Percentiles rank a stretch among this genome's conserved stretches.
phyloP scores from a whole-genome alignment of 768 basidiomycete species.

The Strobilomyces confusus region DNA sequence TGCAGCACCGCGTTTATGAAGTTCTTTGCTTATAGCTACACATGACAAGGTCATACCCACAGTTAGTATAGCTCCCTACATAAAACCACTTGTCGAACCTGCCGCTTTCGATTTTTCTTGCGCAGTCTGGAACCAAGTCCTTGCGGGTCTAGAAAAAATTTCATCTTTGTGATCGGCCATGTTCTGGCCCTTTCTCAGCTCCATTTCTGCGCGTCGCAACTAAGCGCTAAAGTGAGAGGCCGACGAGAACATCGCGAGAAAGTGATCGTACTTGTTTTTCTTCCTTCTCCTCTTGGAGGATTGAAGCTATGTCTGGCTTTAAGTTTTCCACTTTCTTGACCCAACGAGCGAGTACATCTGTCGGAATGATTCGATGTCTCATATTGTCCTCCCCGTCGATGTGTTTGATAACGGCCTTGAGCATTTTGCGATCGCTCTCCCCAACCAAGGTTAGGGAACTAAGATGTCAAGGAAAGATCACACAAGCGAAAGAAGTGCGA shows the following conservation, averaged over 20 bases:
- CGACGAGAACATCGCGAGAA: not conserved
- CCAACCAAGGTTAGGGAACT: slow-evolving; percentile 95
- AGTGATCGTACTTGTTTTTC: slow-evolving; percentile 73
- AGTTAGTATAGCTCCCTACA: slow-evolving; percentile 6
- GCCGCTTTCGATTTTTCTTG: slow-evolving; percentile 79
- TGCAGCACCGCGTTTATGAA: slow-evolving; percentile 59
- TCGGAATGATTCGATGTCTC: slow-evolving; percentile 81
- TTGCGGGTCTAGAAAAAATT: slow-evolving; percentile 88
- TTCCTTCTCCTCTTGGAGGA: slow-evolving; percentile 90
- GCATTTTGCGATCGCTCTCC: slow-evolving; percentile 92
- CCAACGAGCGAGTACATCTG: slow-evolving; percentile 72
- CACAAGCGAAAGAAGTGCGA: slow-evolving; percentile 7
- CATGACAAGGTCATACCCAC: not conserved
- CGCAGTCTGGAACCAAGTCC: slow-evolving; percentile 96
- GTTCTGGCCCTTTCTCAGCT: slow-evolving; percentile 91
- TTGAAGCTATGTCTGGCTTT: slow-evolving; percentile 72
- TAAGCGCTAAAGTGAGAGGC: slow-evolving; percentile 30
- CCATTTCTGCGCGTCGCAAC: slow-evolving; percentile 93
- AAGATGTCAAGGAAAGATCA: slow-evolving; percentile 7
- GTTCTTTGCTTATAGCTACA: slow-evolving; percentile 70
- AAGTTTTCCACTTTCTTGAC: slow-evolving; percentile 61
- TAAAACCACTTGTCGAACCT: slow-evolving; percentile 44
- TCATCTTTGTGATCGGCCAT: slow-evolving; percentile 91
- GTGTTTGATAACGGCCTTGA: slow-evolving; percentile 93
- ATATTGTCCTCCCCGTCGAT: slow-evolving; percentile 74